These are phyloP conservation scores for Vicia sativa DNA, from an alignment of 306 rosid species.

Conservation along the genomic window DNA sequence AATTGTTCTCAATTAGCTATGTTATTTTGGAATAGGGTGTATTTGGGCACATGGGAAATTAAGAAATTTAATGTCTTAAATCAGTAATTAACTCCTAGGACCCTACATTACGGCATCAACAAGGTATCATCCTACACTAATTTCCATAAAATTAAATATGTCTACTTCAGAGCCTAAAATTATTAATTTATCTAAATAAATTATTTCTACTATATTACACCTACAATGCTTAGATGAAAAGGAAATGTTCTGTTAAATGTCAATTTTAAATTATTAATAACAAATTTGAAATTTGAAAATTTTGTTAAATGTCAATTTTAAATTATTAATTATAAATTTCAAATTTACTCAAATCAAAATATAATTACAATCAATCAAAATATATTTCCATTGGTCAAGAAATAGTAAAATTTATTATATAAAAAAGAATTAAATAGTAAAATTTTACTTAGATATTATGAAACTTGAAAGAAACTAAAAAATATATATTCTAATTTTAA, in stretches of 20 bases:
- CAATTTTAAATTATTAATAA: not conserved
- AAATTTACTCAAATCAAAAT: not conserved
- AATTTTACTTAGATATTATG: not conserved
- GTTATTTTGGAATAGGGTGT: no score
- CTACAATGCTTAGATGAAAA: not conserved
- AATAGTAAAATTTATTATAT: not conserved
- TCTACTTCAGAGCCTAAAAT: constrained; percentile 11
- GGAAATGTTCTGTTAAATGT: constrained; percentile 22
- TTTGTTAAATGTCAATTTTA: constrained; percentile 10
- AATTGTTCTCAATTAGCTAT: no score
- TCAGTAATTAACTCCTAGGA: constrained; percentile 9
- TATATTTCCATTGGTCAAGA: not conserved
- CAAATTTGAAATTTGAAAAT: no score
- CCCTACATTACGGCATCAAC: constrained; percentile 19
- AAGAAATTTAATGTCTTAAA: constrained; percentile 3
- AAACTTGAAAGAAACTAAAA: not conserved
- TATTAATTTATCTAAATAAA: not conserved
- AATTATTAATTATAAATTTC: not conserved
- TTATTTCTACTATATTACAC: not conserved
- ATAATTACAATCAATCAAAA: not conserved
- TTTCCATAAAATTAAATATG: constrained; percentile 18
- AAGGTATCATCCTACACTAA: constrained; percentile 21
- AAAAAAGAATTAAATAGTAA: no score
- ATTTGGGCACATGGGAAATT: not conserved
- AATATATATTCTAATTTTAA: not conserved